Evolutionary conservation across 176 grass and related monocot genomes (phyloP), one percentile per base, ranked within the genome.

Genomic region (Panicum miliaceum): DNA sequence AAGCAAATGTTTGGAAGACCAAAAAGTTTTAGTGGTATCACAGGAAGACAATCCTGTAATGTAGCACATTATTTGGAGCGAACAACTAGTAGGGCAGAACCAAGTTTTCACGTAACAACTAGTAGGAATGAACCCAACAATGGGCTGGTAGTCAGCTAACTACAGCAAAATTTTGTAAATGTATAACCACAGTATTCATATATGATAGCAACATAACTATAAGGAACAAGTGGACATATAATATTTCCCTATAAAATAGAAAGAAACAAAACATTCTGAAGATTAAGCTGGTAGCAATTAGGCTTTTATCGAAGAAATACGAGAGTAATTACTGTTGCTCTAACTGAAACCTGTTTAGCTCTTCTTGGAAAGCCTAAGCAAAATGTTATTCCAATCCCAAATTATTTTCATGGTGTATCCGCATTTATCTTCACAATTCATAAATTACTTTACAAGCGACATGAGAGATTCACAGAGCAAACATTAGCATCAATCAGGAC

Each of bases 131-230:
- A 84, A 50, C 41, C 1, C 7, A 73, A n/a, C 25, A 73, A 63
- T 43, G 10, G 35, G 62, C 10, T 54, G 7, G 54, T 47, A 78
- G 12, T 14, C 14, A 48, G 22, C 14, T 22, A 23, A 20, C 40
- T 40, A 19, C 29, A 78, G 13, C 41, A 19, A 59, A 6, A 80
- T 50, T 53, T 80, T 25, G 1, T 64, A 64, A 56, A 19, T 19
- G 1, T 73, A 64, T 43, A 18, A 32, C 50, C 29, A 23, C 14
- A 32, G 26, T 32, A 23, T 58, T 23, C 52, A 74, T 57, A 75
- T 73, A 38, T 3, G 20, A n/a, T 23, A 84, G 5, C 16, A 60
- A 73, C 20, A 80, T 12, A 84, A 50, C 78, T 40, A 74, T 10
- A 68, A 32, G 22, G 60, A 68, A 59, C 37, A 19, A 51, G 35